These are phyloP conservation scores for Cutaneotrichosporon cavernicola DNA, from an alignment of 1,284 basidiomycete species.

Conservation along the genomic window DNA sequence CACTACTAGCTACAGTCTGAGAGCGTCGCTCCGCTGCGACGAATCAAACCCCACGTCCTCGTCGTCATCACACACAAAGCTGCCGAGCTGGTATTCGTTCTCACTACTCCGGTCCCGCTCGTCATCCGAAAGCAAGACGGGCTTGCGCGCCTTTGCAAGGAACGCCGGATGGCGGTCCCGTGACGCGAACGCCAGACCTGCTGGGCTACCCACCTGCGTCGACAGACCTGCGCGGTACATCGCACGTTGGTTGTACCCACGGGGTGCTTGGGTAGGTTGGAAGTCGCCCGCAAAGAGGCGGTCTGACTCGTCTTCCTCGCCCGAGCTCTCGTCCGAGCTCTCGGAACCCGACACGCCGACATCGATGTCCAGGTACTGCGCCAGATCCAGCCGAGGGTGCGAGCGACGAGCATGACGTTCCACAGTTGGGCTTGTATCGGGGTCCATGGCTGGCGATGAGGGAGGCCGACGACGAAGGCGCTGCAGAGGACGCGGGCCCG, in stretches of 20 bases:
- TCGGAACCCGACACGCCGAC: slow-evolving; percentile 41
- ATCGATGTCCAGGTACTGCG: slow-evolving; percentile 34
- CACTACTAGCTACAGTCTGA: neutral
- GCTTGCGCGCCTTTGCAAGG: slow-evolving; percentile 44
- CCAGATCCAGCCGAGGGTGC: neutral
- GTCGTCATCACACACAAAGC: slow-evolving; percentile 46
- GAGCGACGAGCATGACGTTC: neutral
- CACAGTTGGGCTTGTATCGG: neutral
- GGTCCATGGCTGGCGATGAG: slow-evolving; percentile 1
- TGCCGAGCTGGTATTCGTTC: slow-evolving; percentile 48
- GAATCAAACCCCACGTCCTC: slow-evolving; percentile 36
- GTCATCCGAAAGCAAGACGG: slow-evolving; percentile 46
- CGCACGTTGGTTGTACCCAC: slow-evolving; percentile 52
- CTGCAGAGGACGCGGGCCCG: slow-evolving; percentile 12
- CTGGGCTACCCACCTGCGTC: slow-evolving; percentile 38
- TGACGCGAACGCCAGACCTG: slow-evolving; percentile 39
- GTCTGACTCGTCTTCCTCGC: slow-evolving; percentile 51
- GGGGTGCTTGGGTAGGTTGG: slow-evolving; percentile 54
- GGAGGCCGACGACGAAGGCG: slow-evolving; percentile 16
- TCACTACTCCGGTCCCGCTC: slow-evolving; percentile 40
- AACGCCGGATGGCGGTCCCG: slow-evolving; percentile 27
- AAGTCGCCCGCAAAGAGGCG: slow-evolving; percentile 53
- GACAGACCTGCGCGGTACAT: slow-evolving; percentile 48
- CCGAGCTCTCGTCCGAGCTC: slow-evolving; percentile 43
- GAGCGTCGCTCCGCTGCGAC: slow-evolving; percentile 20